Evolutionary conservation across 257 asterid genomes (phyloP), one percentile per base, ranked within the genome.

Genomic region (Solanum raphanifolium): DNA sequence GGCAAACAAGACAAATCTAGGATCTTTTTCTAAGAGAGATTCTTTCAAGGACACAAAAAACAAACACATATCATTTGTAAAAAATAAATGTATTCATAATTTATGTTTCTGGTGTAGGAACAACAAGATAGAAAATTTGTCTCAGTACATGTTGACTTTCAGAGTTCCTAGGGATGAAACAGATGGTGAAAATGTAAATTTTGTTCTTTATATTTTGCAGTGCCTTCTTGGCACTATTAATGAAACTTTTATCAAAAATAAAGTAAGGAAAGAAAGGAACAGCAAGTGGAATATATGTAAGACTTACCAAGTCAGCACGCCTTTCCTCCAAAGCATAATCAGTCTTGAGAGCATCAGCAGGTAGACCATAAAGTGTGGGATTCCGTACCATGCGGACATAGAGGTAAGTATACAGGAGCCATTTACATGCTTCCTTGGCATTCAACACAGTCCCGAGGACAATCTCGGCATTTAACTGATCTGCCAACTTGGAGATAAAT

Each of bases 351-450:
- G 90, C 88, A 84, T 90, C 93, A 83, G 89, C 83, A 18, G 91
- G 60, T 68, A 91, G 71, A 29, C 93, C 91, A 91, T 91, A 91
- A 27, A 91, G 92, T 10, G 92, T 86, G 43, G 91, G 92, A 90
- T 91, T 91, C 35, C 90, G 92, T 4, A 91, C 79, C 93, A 91
- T 88, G 73, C 93, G 93, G 84, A 90, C 88, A 86, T 86, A 90
- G 55, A 91, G 91, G 87, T 91, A 91, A n/a, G 93, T 91, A 84
- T 91, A 91, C 31, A 88, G 88, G 60, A 91, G 92, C 93, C 93
- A 91, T 60, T 88, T 88, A 78, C 91, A 88, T 62, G 93, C 93
- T 79, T 91, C 93, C 83, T 87, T 88, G 52, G 92, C 93, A 90
- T 91, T 91, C 66, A 88, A 91, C 39, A 91, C 93, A 2, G 91